phyloP scores from a whole-genome alignment of 129 eudicot genomes.

The Artemisia argyi region DNA sequence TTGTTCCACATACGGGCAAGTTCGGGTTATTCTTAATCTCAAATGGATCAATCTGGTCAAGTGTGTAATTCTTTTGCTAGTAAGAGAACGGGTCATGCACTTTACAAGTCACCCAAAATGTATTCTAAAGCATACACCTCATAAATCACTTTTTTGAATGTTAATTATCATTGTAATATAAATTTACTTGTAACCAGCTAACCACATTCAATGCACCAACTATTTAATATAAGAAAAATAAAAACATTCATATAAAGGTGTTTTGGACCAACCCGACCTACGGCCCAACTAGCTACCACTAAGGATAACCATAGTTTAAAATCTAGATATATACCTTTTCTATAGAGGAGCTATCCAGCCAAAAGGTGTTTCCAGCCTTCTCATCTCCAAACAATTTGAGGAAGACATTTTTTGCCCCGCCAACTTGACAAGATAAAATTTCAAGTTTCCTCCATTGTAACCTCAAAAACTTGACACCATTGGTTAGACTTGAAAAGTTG shows the following conservation, averaged over 20 bases:
- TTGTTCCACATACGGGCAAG: background rate
- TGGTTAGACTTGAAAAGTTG: constrained; percentile 29
- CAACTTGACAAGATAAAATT: constrained; percentile 55
- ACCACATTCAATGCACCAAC: background rate
- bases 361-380: constrained; percentile 39
- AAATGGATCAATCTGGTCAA: no score
- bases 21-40: no score
- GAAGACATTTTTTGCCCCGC: constrained; percentile 76
- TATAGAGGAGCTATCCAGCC: background rate
- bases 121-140: background rate
- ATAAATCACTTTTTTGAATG: background rate
- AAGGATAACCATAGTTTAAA: background rate
- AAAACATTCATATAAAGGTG: background rate
- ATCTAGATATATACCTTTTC: constrained; percentile 1
- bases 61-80: no score
- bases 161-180: background rate
- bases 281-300: background rate
- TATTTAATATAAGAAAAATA: no score
- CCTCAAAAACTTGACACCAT: constrained; percentile 44
- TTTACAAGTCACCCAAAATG: no score
- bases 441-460: constrained; percentile 79
- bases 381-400: constrained; percentile 46
- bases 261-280: background rate
- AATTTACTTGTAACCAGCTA: background rate
- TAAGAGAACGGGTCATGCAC: no score